Evolutionary conservation across 2,329 filamentous ascomycete genomes (phyloP), one percentile per base, ranked within the genome.

Genomic region (Sclerotinia borealis): DNA sequence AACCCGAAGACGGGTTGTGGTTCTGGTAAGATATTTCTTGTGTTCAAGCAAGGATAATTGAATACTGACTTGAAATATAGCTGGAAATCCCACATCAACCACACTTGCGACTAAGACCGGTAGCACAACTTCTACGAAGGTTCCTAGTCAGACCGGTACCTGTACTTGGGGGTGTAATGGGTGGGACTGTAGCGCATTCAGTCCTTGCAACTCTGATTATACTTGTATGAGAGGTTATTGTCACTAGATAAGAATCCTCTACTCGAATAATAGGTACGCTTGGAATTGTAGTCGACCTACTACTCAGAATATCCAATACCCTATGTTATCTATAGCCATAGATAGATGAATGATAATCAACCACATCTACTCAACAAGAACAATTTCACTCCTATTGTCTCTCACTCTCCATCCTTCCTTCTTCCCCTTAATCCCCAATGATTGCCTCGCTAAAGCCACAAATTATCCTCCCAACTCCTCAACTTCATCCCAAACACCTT

Each of bases 401-500:
- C 29, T 52, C n/a, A 56, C 54, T 34, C 13, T 25, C 13, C 29
- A 25, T 0, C 36, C 13, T 43, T 17, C 19, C 19, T 55, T 10
- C 19, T 54, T 63, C 36, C 51, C 50, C 49, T 69, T 67, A 65
- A 69, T 66, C 22, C 59, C 63, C 63, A 72, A 64, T 43, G 73
- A 60, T 56, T 70, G 67, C 39, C 65, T 68, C 4, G 67, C 69
- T 48, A 72, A 52, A 19, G 67, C 66, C n/a, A 70, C 69, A 55
- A 73, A 17, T 69, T 69, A 37, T 68, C 65, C 62, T 72, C 64
- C 39, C 63, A 52, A 39, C 59, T 65, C 34, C 58, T 63, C 25
- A 68, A 69, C 1, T 39, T 55, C 15, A 69, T 4, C 65, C 66
- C 22, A 70, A 19, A 79, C 77, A 1, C 78, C 76, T 1, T 72